Evolutionary conservation across 2,329 filamentous ascomycete genomes (phyloP), one percentile per base, ranked within the genome.

Genomic region (Epichloe baconii): DNA sequence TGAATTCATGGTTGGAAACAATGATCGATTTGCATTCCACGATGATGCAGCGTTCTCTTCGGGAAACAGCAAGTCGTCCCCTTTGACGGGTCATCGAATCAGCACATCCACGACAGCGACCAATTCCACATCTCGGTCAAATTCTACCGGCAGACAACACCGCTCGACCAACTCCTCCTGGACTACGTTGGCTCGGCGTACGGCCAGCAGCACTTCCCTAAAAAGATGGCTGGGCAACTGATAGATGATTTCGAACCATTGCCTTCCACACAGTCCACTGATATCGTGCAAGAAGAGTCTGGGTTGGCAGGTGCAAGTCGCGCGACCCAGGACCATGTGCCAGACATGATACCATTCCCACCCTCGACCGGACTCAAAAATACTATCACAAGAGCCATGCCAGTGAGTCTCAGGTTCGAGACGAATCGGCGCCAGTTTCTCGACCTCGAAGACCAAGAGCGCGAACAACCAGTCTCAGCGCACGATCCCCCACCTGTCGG

Each of bases 61-160:
- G 26, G 43, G 15, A 34, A 34, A 51, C 42, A 54, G 61, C 52
- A 61, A 61, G 34, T 49, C 45, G 3, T 42, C 41, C 12, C 41
- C 44, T 8, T 17, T 44, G 23, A 34, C 46, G 5, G 69, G 72
- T 54, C 68, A 74, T 51, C 74, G 77, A 15, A 71, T 70, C 21
- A 80, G 77, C 63, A 76, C 75, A 11, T 80, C 76, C 6, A 80
- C 78, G 5, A 77, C 71, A 1, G 70, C 64, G 23, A 80, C 76
- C 48, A 65, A 66, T 52, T 70, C 71, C 15, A 77, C 72, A 3
- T 66, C 66, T 31, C 68, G 69, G 21, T 75, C 74, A 1, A 67
- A 69, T 31, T 75, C 72, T 17, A 72, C 68, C 44, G 72, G 68
- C 47, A 71, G 74, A 52, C 75, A 75, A 26, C 76, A 79, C 61